Evolutionary conservation across 2,329 filamentous ascomycete species (phyloP), one percentile per base, ranked within the genome.

Genomic region (Sphaerulina musiva): DNA sequence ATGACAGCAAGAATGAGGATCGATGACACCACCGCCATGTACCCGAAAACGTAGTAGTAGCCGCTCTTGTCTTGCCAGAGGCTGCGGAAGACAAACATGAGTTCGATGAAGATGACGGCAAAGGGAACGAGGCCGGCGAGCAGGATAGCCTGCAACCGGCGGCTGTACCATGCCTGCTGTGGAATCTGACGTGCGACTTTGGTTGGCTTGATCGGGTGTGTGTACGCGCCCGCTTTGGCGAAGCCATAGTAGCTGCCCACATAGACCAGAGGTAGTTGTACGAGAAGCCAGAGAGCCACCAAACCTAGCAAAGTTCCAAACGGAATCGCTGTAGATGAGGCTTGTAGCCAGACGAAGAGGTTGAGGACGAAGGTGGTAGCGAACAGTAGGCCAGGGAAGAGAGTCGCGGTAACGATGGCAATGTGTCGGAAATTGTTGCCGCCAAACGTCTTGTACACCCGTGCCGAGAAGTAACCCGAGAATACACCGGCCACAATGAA

Each of bases 31-130:
- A 89, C 82, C 6, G 84, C 83, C 59, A 93, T 72, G 74, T 92
- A 95, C 9, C 89, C 89, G 68, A 93, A 95, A 20, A 95, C 84
- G 70, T 95, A 95, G 72, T 95, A 95, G 71, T 91, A 95, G 6
- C 87, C 88, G 66, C 83, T 89, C 76, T 95, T 95, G 72, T 95
- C 89, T 69, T 91, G 86, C 87, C 89, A 93, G 34, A 95, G 71
- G 46, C 86, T 90, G 72, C 89, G 87, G 72, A 95, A 93, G 47
- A 93, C 84, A 68, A 91, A 93, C 41, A 92, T 77, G 11, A 95
- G 78, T 72, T 95, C 89, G 65, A 95, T 89, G 70, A 92, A 93
- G 62, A 95, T 84, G 53, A 95, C 88, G 2, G 87, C 87, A 67
- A 95, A 95, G 0, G 89, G 89, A 6, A 92, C 80, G 14, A 93